These are phyloP conservation scores for Eucalyptus cloeziana DNA, from an alignment of 345 rosid genomes.

Conservation along the genomic window DNA sequence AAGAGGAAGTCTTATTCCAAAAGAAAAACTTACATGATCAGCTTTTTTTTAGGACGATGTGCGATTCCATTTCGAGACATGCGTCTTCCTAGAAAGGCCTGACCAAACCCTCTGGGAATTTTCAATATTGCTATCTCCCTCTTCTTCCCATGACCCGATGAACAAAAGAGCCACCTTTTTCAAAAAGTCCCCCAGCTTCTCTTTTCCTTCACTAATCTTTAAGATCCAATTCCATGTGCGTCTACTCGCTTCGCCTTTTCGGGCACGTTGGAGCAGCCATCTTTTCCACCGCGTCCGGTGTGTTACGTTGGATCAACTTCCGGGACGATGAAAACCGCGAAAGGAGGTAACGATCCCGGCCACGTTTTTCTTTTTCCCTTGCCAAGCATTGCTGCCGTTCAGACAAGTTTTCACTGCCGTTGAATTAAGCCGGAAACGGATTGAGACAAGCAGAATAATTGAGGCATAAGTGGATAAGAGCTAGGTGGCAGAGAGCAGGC, in stretches of 20 bases:
- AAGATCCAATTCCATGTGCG: not conserved
- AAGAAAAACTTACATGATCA: not conserved
- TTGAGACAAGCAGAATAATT: not conserved
- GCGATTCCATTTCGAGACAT: not conserved
- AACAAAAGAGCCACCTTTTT: not conserved
- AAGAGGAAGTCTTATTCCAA: not conserved
- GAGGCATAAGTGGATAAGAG: not conserved
- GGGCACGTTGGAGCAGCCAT: not conserved
- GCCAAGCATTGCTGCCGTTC: not conserved
- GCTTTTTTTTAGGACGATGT: not conserved
- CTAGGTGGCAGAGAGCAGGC: not conserved
- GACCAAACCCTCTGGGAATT: not conserved
- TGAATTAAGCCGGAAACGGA: not conserved
- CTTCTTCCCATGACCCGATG: not conserved
- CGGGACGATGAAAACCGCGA: not conserved
- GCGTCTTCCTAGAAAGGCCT: not conserved
- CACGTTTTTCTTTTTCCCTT: not conserved
- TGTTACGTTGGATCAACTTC: not conserved
- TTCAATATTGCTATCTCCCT: not conserved
- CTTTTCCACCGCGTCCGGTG: not conserved
- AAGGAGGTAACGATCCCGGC: not conserved
- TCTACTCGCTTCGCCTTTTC: not conserved
- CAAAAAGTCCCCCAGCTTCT: not conserved
- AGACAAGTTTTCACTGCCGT: not conserved
- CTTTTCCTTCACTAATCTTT: not conserved